phyloP scores from a whole-genome alignment of 352 stramenopile genomes.

The Phytophthora capsici region DNA sequence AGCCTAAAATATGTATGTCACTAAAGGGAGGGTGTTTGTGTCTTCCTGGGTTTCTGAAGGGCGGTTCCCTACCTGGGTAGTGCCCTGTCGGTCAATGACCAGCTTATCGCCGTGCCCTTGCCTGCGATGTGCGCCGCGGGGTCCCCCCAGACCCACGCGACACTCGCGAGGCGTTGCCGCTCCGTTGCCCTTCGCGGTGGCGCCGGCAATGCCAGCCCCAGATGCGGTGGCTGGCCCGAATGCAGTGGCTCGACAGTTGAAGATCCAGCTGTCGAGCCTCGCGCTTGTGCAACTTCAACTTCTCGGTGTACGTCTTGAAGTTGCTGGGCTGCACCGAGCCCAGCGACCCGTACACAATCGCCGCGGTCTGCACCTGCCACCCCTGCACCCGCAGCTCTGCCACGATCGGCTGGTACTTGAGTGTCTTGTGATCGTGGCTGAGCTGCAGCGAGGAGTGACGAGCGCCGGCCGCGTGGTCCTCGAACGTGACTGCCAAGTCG shows the following conservation, averaged over 20 bases:
- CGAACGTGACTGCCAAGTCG: neutral
- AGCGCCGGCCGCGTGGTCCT: neutral
- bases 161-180: neutral
- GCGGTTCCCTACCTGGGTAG: too few species aligned
- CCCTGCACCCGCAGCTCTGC: neutral
- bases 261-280: slow-evolving; percentile 5
- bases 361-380: slow-evolving; percentile 9
- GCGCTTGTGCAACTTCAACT: slow-evolving; percentile 5
- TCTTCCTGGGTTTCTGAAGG: too few species aligned
- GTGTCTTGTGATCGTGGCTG: neutral
- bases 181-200: slow-evolving; percentile 8
- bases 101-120: too few species aligned
- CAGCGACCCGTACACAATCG: slow-evolving; percentile 16
- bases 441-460: too few species aligned
- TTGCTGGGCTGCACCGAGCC: slow-evolving; percentile 2
- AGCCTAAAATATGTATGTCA: too few species aligned
- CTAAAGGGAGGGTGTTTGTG: too few species aligned
- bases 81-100: too few species aligned
- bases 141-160: slow-evolving; percentile 1
- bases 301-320: slow-evolving; percentile 1
- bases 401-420: neutral
- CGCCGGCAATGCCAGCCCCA: slow-evolving; percentile 6
- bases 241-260: slow-evolving; percentile 1
- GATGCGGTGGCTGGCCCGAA: slow-evolving; percentile 11
- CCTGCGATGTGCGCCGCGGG: neutral